These are phyloP conservation scores for Malassezia pachydermatis DNA, from an alignment of 1,284 basidiomycete species.

Conservation along the genomic window DNA sequence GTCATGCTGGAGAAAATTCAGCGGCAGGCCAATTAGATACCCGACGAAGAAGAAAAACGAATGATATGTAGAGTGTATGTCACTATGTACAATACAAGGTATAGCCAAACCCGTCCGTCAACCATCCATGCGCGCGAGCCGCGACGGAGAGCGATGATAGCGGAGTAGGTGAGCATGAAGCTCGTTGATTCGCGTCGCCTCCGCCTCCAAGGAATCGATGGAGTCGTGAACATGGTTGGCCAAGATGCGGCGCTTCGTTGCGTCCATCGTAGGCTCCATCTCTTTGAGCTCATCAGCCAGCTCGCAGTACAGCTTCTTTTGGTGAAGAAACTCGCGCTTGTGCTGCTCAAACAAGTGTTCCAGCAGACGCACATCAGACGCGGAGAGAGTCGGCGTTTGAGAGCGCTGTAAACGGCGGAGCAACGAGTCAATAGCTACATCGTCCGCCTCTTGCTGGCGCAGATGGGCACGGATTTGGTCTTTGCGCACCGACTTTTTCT, in stretches of 20 bases:
- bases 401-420: constrained; percentile 8
- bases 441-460: constrained; percentile 13
- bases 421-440: constrained; percentile 6
- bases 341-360: constrained; percentile 27
- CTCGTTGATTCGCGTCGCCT: constrained; percentile 35
- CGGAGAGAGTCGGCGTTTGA: not conserved
- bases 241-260: constrained; percentile 28
- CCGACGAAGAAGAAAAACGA: not conserved
- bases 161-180: constrained; percentile 15
- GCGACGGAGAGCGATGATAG: not conserved
- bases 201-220: constrained; percentile 38
- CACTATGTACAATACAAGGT: constrained; percentile 4
- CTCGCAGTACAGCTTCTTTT: constrained; percentile 36
- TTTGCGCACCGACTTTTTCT: not conserved
- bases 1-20: constrained; percentile 45
- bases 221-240: constrained; percentile 39
- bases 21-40: not conserved
- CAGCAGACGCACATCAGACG: constrained; percentile 10
- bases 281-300: constrained; percentile 43
- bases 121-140: no score
- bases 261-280: constrained; percentile 31
- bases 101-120: no score
- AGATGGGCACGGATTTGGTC: constrained; percentile 7
- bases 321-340: constrained; percentile 42
- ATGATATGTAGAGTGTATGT: not conserved